Conservation (phyloP, 805 yeast species). For the Debaryomyces tyrocola region DNA sequence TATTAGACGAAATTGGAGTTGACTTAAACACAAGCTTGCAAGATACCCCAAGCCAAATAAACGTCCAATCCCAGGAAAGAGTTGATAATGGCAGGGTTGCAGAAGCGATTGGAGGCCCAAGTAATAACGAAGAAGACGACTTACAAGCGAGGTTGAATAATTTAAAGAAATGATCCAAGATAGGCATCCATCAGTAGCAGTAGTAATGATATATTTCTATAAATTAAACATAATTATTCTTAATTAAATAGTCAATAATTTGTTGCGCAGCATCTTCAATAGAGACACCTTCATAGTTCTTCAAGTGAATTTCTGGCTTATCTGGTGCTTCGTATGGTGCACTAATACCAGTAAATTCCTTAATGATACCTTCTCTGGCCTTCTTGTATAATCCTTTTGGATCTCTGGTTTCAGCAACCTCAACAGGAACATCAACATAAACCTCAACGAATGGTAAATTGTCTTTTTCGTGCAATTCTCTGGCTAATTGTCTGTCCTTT, state of each 20-base stretch:
- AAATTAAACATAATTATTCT: conserved; percentile 41
- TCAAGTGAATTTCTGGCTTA: conserved; percentile 77
- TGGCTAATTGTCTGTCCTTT: conserved; percentile 79
- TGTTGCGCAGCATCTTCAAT: conserved; percentile 80
- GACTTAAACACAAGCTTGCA: conserved; percentile 59
- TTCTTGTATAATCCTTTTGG: conserved; percentile 96
- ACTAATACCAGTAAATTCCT: conserved; percentile 92
- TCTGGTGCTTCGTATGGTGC: conserved; percentile 96
- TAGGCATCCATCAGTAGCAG: neutral
- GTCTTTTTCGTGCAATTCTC: conserved; percentile 76
- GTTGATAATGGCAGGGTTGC: conserved; percentile 45
- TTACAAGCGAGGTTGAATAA: conserved; percentile 86
- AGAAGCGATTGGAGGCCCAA: conserved; percentile 50
- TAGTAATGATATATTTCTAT: neutral
- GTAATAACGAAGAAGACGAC: conserved; percentile 64
- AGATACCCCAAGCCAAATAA: conserved; percentile 43
- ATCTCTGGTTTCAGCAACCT: conserved; percentile 94
- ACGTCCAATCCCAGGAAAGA: conserved; percentile 37
- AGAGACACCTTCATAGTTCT: conserved; percentile 60
- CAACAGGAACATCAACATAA: conserved; percentile 88
- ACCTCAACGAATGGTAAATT: conserved; percentile 86
- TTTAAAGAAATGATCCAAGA: conserved; percentile 52
- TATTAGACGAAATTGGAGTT: conserved; percentile 94
- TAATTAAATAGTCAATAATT: conserved; percentile 66
- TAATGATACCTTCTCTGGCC: conserved; percentile 92